A percentile compares a stretch with the other conserved stretches of the same genome.
These are phyloP conservation scores for Trichosporon sp. DNA, from an alignment of 1,284 basidiomycete genomes.

Conservation along the genomic window DNA sequence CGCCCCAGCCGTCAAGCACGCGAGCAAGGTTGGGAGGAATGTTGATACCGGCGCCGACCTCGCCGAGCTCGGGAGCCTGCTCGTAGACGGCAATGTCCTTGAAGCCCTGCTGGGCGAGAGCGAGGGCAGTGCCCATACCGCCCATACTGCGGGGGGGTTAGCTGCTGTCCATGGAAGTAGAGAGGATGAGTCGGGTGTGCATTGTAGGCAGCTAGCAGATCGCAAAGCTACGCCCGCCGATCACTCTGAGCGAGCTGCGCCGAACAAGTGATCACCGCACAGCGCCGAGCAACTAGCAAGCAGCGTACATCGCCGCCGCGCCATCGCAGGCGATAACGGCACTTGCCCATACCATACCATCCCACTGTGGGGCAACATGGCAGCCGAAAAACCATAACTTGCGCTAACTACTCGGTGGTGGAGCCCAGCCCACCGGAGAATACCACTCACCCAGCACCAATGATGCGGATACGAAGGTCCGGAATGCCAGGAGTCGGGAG, in stretches of 20 bases:
- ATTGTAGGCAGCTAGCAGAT: neutral
- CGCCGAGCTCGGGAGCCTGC: conserved; percentile 27
- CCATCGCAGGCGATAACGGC: too few relatives aligned
- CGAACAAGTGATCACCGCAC: too few relatives aligned
- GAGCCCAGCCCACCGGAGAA: neutral
- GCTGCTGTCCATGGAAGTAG: neutral
- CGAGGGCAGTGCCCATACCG: conserved; percentile 32
- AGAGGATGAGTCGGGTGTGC: neutral
- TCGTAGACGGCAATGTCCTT: conserved; percentile 34
- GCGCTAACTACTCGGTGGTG: neutral
- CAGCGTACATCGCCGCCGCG: too few relatives aligned
- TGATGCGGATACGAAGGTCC: conserved; percentile 18
- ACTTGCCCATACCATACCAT: too few relatives aligned
- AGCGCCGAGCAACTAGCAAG: too few relatives aligned
- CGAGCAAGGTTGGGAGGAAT: conserved; percentile 37
- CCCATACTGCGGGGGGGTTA: conserved; percentile 26
- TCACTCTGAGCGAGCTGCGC: too few relatives aligned
- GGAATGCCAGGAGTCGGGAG: neutral
- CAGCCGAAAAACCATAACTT: too few relatives aligned
- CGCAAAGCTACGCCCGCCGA: too few relatives aligned
- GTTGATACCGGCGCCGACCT: conserved; percentile 41
- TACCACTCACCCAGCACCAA: conserved; percentile 16
- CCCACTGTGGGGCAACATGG: too few relatives aligned
- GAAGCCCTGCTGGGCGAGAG: conserved; percentile 33
- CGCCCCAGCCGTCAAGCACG: conserved; percentile 30